These are phyloP conservation scores for Pogostemon cablin DNA, from an alignment of 257 asterid species.

Conservation along the genomic window DNA sequence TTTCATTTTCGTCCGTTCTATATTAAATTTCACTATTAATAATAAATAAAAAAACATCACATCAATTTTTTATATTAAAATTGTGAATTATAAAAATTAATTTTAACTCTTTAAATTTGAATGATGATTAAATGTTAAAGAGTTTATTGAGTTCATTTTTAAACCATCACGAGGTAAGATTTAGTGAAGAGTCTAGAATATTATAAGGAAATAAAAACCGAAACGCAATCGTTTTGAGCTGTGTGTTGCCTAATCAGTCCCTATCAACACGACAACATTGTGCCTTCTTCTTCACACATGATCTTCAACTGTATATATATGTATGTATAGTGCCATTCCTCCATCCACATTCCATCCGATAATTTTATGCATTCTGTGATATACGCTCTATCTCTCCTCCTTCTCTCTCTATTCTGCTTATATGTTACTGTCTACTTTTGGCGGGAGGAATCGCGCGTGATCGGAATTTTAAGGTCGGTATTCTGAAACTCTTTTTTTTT, in stretches of 20 bases:
- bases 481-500: constrained; percentile 8
- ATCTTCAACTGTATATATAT: background rate
- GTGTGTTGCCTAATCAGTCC: background rate
- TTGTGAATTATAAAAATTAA: too few species aligned
- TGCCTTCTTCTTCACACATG: constrained; percentile 19
- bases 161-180: background rate
- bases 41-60: too few species aligned
- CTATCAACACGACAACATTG: constrained; percentile 1
- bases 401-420: background rate
- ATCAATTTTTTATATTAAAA: too few species aligned
- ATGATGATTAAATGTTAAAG: too few species aligned
- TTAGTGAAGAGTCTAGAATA: constrained; percentile 29
- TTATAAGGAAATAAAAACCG: background rate
- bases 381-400: background rate
- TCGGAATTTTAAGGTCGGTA: constrained; percentile 48
- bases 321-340: background rate
- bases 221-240: background rate
- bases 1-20: too few species aligned
- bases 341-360: background rate
- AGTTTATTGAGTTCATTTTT: too few species aligned
- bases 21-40: too few species aligned
- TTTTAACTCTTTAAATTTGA: too few species aligned
- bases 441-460: constrained; percentile 33
- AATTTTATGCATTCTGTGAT: background rate
- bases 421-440: constrained; percentile 20